Evolutionary conservation across 495 filamentous ascomycete species (phyloP), one percentile per base, ranked within the genome.

Genomic region (Penicillium atrosanguineum): DNA sequence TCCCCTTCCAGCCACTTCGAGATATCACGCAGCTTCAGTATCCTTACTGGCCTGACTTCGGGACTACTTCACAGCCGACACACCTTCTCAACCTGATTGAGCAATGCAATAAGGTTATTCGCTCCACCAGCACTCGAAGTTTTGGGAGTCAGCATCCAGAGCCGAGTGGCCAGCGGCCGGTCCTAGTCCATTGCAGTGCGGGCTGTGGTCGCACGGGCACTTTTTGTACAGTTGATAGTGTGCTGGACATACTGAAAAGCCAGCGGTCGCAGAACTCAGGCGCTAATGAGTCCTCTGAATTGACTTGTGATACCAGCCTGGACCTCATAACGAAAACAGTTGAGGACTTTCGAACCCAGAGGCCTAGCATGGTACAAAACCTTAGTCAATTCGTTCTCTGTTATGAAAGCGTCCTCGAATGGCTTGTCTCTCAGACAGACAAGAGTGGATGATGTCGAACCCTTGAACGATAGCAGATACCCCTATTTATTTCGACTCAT

Each of bases 21-120:
- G 91, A 97, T 69, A 89, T 98, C 62, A 96, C 91, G 0, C 94
- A 98, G 53, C 78, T 98, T 2, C 95, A 98, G 54, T 97, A 96
- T 62, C 84, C 90, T 8, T 86, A 84, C 14, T 98, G 94, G 94
- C 94, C 95, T 1, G 94, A 98, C 67, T 96, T 97, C 64, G 94
- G 95, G 34, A 87, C 93, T 0, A 94, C 92, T 0, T 92, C 94
- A 6, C 88, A 93, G 53, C 90, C 94, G 3, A 79, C 80, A 7
- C 90, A 98, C 61, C 79, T 98, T 1, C 77, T 98, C 2, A 86
- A 86, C 8, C 71, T 98, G 16, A 87, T 97, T 47, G 91, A 96
- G 71, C 83, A 95, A 38, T 89, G 87, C 55, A 89, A 92, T 56
- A 75, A 82, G 40, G 61, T 77, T 44, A 62, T 68, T 46, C 60